Evolutionary conservation across 805 yeast genomes (phyloP).

Genomic region (Lipomyces japonicus): DNA sequence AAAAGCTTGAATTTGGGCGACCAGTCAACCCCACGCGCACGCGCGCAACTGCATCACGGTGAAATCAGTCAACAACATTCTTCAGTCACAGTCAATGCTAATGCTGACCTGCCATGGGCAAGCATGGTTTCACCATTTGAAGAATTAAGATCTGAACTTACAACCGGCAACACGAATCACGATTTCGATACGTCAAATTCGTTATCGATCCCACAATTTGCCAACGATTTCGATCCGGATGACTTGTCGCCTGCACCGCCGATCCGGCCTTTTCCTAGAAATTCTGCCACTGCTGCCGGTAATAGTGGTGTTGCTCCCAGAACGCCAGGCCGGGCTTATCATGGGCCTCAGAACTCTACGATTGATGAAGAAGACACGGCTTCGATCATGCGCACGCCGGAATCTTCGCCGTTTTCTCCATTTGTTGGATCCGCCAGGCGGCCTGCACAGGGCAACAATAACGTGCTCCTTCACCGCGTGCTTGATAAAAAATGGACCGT

Average conservation of each 20-base stretch:
- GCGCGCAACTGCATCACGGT: too few relatives aligned
- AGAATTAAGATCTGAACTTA: slow-evolving; percentile 18
- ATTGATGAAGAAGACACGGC: slow-evolving; percentile 17
- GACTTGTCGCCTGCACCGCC: slow-evolving; percentile 16
- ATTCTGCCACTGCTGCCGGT: neutral
- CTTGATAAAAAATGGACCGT: slow-evolving; percentile 38
- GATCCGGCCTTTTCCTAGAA: neutral
- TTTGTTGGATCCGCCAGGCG: slow-evolving; percentile 17
- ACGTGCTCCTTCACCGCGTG: slow-evolving; percentile 35
- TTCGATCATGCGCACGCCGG: slow-evolving; percentile 18
- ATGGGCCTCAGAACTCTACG: slow-evolving; percentile 25
- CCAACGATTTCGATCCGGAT: slow-evolving; percentile 1
- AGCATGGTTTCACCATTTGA: slow-evolving; percentile 25
- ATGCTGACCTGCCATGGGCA: slow-evolving; percentile 19
- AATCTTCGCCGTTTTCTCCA: slow-evolving; percentile 26
- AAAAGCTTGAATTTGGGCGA: slow-evolving; percentile 13
- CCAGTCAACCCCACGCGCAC: slow-evolving; percentile 18
- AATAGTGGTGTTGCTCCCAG: neutral
- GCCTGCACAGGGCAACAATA: slow-evolving; percentile 10
- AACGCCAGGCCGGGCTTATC: slow-evolving; percentile 2
- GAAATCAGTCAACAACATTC: slow-evolving; percentile 4
- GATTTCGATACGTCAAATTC: slow-evolving; percentile 20
- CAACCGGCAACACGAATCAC: neutral
- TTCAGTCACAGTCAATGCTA: neutral
- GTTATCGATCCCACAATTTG: slow-evolving; percentile 6